These are phyloP conservation scores for Blastobotrys peoriensis DNA, from an alignment of 805 yeast genomes.

Conservation along the genomic window DNA sequence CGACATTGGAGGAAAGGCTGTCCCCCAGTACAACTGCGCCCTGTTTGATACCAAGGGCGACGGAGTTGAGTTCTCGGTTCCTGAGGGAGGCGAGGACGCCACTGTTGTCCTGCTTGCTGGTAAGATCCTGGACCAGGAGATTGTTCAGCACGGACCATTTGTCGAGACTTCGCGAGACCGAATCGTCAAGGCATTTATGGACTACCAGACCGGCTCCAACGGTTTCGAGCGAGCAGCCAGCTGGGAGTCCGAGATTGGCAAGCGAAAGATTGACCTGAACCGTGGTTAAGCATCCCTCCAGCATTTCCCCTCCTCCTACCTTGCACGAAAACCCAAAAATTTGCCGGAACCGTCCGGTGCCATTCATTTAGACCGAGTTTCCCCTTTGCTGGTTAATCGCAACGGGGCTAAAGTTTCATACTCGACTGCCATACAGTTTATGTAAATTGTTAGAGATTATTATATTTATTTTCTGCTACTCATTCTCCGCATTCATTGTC, in stretches of 20 bases:
- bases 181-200: constrained; percentile 60
- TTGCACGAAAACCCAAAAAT: too few species aligned
- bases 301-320: too few species aligned
- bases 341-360: too few species aligned
- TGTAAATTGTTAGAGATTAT: too few species aligned
- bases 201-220: constrained; percentile 48
- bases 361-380: too few species aligned
- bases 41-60: constrained; percentile 23
- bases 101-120: constrained; percentile 25
- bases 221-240: constrained; percentile 26
- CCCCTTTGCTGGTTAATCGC: too few species aligned
- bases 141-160: constrained; percentile 85
- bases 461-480: too few species aligned
- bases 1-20: constrained; percentile 17
- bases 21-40: constrained; percentile 17
- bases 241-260: constrained; percentile 27
- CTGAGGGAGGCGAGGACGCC: constrained; percentile 16
- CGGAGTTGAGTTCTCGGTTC: neutral
- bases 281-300: too few species aligned
- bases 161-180: constrained; percentile 64
- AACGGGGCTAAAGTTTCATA: too few species aligned
- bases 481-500: too few species aligned
- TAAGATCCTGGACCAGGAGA: constrained; percentile 32
- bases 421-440: too few species aligned
- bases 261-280: constrained; percentile 8